Percentiles rank a stretch among this genome's conserved stretches.
phyloP scores from a whole-genome alignment of 805 yeast genomes.

The Saccharomycopsis guyanensis region DNA sequence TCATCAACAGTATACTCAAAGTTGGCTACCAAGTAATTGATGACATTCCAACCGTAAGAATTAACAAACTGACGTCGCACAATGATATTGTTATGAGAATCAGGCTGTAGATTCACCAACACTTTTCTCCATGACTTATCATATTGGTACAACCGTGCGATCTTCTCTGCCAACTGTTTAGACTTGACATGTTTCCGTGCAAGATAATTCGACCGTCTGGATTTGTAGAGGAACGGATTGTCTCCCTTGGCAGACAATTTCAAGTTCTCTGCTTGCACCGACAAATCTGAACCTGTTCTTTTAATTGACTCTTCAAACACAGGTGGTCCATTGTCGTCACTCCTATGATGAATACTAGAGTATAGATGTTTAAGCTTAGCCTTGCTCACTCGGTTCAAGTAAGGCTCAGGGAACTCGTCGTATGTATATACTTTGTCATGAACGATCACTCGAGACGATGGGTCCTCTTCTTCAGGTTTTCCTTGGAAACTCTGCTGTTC shows the following conservation, averaged over 20 bases:
- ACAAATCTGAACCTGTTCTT: not conserved
- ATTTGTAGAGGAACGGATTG: slow-evolving; percentile 18
- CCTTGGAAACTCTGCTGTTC: slow-evolving; percentile 15
- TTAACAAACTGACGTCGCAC: slow-evolving; percentile 67
- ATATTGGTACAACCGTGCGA: slow-evolving; percentile 85
- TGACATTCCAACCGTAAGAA: slow-evolving; percentile 80
- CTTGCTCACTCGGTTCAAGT: slow-evolving; percentile 25
- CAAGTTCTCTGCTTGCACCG: not conserved
- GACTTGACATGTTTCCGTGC: slow-evolving; percentile 25
- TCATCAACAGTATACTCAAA: slow-evolving; percentile 8
- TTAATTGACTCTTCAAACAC: not conserved
- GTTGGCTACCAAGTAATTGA: slow-evolving; percentile 24
- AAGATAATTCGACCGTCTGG: slow-evolving; percentile 10
- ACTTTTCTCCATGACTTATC: slow-evolving; percentile 61
- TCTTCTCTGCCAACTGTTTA: slow-evolving; percentile 55
- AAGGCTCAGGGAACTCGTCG: slow-evolving; percentile 54
- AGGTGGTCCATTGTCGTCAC: not conserved
- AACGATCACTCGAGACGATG: slow-evolving; percentile 56
- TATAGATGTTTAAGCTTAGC: not conserved
- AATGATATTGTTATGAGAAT: slow-evolving; percentile 70
- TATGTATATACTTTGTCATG: slow-evolving; percentile 76
- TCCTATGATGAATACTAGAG: not conserved
- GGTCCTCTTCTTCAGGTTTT: slow-evolving; percentile 6
- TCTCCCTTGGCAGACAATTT: slow-evolving; percentile 5
- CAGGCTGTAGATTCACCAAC: slow-evolving; percentile 57